Conservation (phyloP, 768 basidiomycete genomes). For the Boletus pseudopeckii region DNA sequence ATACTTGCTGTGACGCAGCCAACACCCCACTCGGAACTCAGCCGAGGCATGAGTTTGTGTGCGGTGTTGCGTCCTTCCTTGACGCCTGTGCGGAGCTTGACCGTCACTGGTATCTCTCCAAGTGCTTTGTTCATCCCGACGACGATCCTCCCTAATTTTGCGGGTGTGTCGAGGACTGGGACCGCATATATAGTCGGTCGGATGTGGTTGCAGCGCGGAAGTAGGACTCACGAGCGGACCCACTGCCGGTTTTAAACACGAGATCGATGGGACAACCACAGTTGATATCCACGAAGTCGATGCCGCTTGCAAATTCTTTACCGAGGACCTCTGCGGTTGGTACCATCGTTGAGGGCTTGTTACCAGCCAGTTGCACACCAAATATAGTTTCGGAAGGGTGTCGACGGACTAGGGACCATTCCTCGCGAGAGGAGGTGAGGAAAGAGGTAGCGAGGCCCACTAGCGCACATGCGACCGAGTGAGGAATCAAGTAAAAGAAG, state of each 20-base stretch:
- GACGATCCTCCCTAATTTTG: conserved; percentile 81
- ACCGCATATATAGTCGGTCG: background rate
- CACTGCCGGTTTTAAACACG: conserved; percentile 88
- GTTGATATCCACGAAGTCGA: conserved; percentile 95
- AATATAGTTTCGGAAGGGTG: conserved; percentile 86
- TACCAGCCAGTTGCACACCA: conserved; percentile 91
- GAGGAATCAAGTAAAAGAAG: background rate
- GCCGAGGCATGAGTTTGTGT: conserved; percentile 87
- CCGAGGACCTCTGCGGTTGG: conserved; percentile 80
- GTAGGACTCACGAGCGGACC: conserved; percentile 72
- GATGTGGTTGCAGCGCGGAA: background rate
- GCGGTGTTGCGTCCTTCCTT: conserved; percentile 83
- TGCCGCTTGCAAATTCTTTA: conserved; percentile 55
- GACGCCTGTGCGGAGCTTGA: conserved; percentile 91
- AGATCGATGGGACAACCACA: conserved; percentile 98
- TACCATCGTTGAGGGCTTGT: conserved; percentile 73
- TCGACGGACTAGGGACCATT: conserved; percentile 90
- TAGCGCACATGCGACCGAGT: conserved; percentile 23
- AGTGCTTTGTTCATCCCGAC: conserved; percentile 89
- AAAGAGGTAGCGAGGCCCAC: conserved; percentile 95
- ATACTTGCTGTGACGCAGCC: conserved; percentile 41
- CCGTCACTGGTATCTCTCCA: conserved; percentile 87
- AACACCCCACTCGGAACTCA: conserved; percentile 50
- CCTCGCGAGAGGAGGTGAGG: conserved; percentile 82
- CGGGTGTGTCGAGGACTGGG: conserved; percentile 78